Percentiles rank a stretch among this genome's conserved stretches.
Evolutionary conservation across 2,329 filamentous ascomycete species (phyloP).

Genomic region (Trichoderma sp.): DNA sequence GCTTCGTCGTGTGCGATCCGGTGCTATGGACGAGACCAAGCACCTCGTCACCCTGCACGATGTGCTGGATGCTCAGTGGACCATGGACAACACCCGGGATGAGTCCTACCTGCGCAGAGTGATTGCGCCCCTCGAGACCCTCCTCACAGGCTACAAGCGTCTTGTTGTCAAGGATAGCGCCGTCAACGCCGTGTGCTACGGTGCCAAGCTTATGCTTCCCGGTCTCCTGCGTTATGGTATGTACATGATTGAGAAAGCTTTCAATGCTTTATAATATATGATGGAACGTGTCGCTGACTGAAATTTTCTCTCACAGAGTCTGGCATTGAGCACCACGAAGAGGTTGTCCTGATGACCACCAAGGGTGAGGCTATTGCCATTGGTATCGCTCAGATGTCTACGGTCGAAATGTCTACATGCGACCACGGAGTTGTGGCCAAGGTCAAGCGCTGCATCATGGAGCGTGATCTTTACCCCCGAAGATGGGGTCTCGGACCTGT

Average conservation of each 20-base stretch:
- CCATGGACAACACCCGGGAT: slow-evolving; percentile 91
- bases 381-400: slow-evolving; percentile 96
- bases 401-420: slow-evolving; percentile 92
- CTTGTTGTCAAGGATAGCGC: slow-evolving; percentile 83
- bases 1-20: slow-evolving; percentile 86
- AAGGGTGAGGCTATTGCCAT: slow-evolving; percentile 98
- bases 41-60: slow-evolving; percentile 86
- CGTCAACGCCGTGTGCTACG: slow-evolving; percentile 97
- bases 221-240: slow-evolving; percentile 86
- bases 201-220: slow-evolving; percentile 98
- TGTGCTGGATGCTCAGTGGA: slow-evolving; percentile 90
- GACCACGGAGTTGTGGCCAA: slow-evolving; percentile 98
- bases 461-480: slow-evolving; percentile 94
- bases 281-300: slow-evolving; percentile 26
- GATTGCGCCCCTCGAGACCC: slow-evolving; percentile 87
- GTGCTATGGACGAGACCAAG: slow-evolving; percentile 90
- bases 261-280: background rate
- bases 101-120: slow-evolving; percentile 89
- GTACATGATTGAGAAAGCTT: slow-evolving; percentile 30
- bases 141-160: slow-evolving; percentile 91
- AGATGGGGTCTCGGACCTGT: slow-evolving; percentile 95
- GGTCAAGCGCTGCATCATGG: slow-evolving; percentile 99
- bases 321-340: slow-evolving; percentile 90
- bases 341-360: slow-evolving; percentile 97
- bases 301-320: slow-evolving; percentile 58